Base-by-base conservation (phyloP, 768 basidiomycete genomes). In the Suillus occidentalis region DNA sequence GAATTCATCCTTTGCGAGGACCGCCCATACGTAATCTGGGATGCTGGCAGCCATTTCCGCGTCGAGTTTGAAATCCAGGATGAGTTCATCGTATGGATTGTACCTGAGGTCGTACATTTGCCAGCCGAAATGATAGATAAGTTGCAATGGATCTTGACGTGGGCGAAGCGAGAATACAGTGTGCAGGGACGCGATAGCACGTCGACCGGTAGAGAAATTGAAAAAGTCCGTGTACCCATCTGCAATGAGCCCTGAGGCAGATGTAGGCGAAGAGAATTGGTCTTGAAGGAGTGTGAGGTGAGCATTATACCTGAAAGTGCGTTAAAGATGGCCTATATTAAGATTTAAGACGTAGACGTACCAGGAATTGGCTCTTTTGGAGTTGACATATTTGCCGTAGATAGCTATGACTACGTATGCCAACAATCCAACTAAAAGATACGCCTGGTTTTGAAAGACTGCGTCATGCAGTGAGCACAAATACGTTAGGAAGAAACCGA, bases 181-280 rank as follows among this genome's bases (percentile, higher is more conserved):
- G 81, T 97, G 95, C 61, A 95, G 82, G 37, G 90, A 91, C 34
- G 85, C 79, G 63, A 95, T 73, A 68, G 86, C 87, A 65, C 91
- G 89, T 65, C 95, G 82, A 62, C 95, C 95, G 3, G 94, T 95
- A 49, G 93, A 93, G 78, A 91, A 97, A 72, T 84, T 83, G 80
- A 94, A 92, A 73, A 88, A 91, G 78, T 94, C 92, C 4, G 88
- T 83, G 70, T 89, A 81, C 22, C 92, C 93, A 70, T 95, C 94
- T 47, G 81, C 63, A 40, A 83, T 82, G 58, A 90, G 77, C 12
- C 85, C 86, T 6, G 78, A 78, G 42, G 79, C 81, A 10, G 83
- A 80, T 1, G 75, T 61, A 2, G 93, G 89, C 55, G 79, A 83
- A 13, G 92, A 88, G 79, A 97, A 97, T 75, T 97, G 94, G 42